These are phyloP conservation scores for Withania somnifera DNA, from an alignment of 305 asterid species.

Conservation along the genomic window DNA sequence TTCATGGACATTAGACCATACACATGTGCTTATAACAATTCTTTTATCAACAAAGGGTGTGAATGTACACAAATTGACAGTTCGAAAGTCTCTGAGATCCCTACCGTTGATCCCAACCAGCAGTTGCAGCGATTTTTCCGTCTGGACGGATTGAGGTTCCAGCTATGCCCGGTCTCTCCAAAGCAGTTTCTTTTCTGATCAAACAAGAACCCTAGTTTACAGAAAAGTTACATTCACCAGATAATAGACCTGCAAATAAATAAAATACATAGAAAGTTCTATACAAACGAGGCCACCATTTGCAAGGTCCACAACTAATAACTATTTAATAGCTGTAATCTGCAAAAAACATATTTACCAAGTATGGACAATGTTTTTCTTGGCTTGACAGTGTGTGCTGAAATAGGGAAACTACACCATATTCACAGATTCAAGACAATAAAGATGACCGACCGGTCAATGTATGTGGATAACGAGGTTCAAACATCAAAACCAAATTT, in stretches of 20 bases:
- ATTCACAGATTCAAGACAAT: neutral
- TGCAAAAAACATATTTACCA: neutral
- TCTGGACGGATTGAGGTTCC: constrained; percentile 64
- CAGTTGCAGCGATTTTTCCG: constrained; percentile 62
- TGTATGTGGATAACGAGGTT: neutral
- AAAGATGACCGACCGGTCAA: neutral
- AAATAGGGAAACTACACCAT: neutral
- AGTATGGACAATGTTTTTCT: neutral
- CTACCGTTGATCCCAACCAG: constrained; percentile 82
- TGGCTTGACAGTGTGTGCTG: neutral
- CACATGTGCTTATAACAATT: neutral
- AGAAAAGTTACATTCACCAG: neutral
- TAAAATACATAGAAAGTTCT: neutral
- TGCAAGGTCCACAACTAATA: neutral
- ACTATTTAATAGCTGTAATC: neutral
- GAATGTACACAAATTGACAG: neutral
- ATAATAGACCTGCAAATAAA: neutral
- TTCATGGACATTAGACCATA: neutral
- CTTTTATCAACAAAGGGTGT: neutral
- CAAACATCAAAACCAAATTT: neutral
- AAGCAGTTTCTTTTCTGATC: constrained; percentile 52
- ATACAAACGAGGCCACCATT: neutral
- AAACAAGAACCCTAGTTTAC: constrained; percentile 44
- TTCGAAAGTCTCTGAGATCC: neutral
- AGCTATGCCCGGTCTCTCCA: constrained; percentile 71